Evolutionary conservation across 345 rosid species (phyloP).

Genomic region (Eucalyptus globulus): DNA sequence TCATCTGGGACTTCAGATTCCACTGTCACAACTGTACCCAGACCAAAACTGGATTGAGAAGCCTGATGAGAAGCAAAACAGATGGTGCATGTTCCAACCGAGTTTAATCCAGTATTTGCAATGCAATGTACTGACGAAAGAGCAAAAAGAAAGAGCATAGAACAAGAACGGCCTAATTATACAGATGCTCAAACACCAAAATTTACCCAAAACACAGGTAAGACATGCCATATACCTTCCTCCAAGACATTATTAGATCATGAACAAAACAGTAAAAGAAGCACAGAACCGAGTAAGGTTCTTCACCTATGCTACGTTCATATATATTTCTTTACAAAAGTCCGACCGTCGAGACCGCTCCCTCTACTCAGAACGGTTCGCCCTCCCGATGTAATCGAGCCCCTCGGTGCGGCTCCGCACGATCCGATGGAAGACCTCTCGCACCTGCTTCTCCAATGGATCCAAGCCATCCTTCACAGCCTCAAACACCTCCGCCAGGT

Average conservation of each 20-base stretch:
- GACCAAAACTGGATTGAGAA: background rate
- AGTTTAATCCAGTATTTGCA: background rate
- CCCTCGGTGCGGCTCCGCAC: slow-evolving; percentile 76
- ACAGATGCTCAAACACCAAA: background rate
- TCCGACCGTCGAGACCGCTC: background rate
- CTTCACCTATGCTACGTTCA: background rate
- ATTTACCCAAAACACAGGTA: background rate
- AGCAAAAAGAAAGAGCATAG: background rate
- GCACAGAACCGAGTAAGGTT: background rate
- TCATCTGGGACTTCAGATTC: background rate
- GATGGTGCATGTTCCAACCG: background rate
- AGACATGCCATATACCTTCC: background rate
- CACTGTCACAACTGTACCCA: background rate
- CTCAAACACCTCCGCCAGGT: slow-evolving; percentile 38
- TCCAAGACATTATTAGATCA: background rate
- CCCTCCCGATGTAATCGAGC: slow-evolving; percentile 50
- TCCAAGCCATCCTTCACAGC: slow-evolving; percentile 53
- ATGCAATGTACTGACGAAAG: background rate
- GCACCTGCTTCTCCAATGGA: slow-evolving; percentile 76
- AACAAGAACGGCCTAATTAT: background rate
- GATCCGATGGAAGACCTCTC: slow-evolving; percentile 77
- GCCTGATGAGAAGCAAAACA: background rate
- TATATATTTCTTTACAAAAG: background rate
- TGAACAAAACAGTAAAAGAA: background rate
- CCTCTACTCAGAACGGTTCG: slow-evolving; percentile 10